These are phyloP conservation scores for Mrakia frigida DNA, from an alignment of 768 basidiomycete genomes.

Conservation along the genomic window DNA sequence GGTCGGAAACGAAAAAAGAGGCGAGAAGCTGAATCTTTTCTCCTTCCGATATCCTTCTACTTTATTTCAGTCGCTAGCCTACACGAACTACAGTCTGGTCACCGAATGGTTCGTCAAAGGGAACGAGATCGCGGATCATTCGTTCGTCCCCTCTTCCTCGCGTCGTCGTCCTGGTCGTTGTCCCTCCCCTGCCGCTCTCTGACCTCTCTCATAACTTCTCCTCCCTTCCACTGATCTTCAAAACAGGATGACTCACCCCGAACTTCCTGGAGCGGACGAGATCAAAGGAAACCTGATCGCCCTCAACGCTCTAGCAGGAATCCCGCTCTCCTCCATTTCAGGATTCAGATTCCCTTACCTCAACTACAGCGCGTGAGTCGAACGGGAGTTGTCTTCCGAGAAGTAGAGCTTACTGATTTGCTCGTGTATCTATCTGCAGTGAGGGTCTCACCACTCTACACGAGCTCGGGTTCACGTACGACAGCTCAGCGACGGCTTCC, in stretches of 20 bases:
- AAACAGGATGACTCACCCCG: slow-evolving; percentile 71
- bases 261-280: slow-evolving; percentile 50
- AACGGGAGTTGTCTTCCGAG: no score
- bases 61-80: slow-evolving; percentile 51
- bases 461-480: slow-evolving; percentile 49
- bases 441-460: slow-evolving; percentile 50
- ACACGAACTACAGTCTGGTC: slow-evolving; percentile 58
- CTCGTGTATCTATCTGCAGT: not conserved
- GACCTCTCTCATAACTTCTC: not conserved
- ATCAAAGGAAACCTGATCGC: slow-evolving; percentile 74
- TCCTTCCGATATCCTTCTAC: not conserved
- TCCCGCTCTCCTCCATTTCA: slow-evolving; percentile 58
- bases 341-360: slow-evolving; percentile 78
- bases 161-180: not conserved
- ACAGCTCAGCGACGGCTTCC: slow-evolving; percentile 59
- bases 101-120: slow-evolving; percentile 76
- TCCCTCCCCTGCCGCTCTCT: no score
- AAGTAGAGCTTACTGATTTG: no score
- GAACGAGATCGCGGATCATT: slow-evolving; percentile 76
- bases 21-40: no score
- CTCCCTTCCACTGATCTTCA: not conserved
- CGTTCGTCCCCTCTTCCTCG: slow-evolving; percentile 48
- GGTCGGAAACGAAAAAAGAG: no score
- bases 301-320: slow-evolving; percentile 70
- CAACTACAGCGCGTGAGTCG: slow-evolving; percentile 50